Conservation (phyloP, 768 basidiomycete genomes). For the Termitomyces sp. region DNA sequence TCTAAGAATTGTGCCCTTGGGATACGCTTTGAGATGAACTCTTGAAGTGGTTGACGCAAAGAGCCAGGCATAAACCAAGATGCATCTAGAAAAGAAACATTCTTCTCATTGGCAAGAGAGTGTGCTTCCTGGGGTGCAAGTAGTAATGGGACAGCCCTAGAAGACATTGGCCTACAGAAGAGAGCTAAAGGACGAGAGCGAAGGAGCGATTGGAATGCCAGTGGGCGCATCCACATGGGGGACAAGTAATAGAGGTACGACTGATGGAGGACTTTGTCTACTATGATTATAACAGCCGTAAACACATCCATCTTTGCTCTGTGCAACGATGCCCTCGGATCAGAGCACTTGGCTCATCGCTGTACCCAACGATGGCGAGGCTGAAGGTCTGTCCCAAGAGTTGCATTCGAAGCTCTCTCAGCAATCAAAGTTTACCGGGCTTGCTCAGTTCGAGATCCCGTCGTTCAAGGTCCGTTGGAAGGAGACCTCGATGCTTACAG, state of each 20-base stretch:
- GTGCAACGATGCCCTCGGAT: slow-evolving; percentile 80
- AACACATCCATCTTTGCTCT: slow-evolving; percentile 16
- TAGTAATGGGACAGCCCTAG: slow-evolving; percentile 41
- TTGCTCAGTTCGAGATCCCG: slow-evolving; percentile 73
- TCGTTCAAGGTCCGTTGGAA: slow-evolving; percentile 75
- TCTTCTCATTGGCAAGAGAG: slow-evolving; percentile 26
- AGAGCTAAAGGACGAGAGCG: slow-evolving; percentile 7
- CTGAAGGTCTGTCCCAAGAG: slow-evolving; percentile 70
- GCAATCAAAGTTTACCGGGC: slow-evolving; percentile 50
- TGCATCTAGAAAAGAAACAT: slow-evolving; percentile 61
- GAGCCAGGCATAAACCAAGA: slow-evolving; percentile 96
- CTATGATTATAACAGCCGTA: slow-evolving; percentile 16
- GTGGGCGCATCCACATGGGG: slow-evolving; percentile 5
- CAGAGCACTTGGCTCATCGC: slow-evolving; percentile 93
- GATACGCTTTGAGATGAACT: slow-evolving; percentile 66
- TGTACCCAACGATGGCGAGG: slow-evolving; percentile 82
- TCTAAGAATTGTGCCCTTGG: slow-evolving; percentile 75
- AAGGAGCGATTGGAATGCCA: neutral
- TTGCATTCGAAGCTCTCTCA: slow-evolving; percentile 58
- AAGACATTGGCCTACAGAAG: slow-evolving; percentile 32
- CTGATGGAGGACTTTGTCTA: no score
- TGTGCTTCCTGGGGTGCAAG: slow-evolving; percentile 49
- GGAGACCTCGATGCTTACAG: neutral
- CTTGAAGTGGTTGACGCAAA: slow-evolving; percentile 62
- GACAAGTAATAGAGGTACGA: no score